Base-by-base conservation (phyloP, 495 filamentous ascomycete species). In the Penicillium bovifimosum region DNA sequence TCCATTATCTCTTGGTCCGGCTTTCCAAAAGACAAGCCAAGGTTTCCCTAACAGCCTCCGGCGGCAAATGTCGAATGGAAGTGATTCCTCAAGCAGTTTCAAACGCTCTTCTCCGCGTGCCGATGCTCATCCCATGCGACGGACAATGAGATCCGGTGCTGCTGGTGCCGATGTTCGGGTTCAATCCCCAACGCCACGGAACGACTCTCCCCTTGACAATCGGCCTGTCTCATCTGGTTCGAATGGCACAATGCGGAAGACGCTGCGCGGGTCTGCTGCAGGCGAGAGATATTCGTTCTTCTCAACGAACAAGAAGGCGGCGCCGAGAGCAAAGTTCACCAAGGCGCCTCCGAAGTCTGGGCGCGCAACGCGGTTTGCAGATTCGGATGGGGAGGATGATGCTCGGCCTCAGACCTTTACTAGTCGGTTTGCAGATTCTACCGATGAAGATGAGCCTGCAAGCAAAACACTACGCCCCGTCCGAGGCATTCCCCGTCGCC, bases 391-490 rank as follows among this genome's bases (percentile, higher is more conserved):
- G 26, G 85, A 83, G 16, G 79, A 79, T 3, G 74, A 48, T 11
- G 17, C 38, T 10, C 62, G 62, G 0, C 55, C 58, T 7, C 72
- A 58, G 13, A 43, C 50, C 28, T 87, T 86, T 60, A 75, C 70
- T 32, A 91, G 87, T 61, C 84, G 88, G 2, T 90, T 90, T 60
- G 84, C 80, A n/a, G 86, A 91, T 53, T 91, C 87, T 1, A 91
- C 88, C 60, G 87, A 91, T 56, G 86, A 88, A 34, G 84, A 86
- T 16, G 77, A 76, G 10, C 62, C 66, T 5, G 49, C 52, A 16
- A 54, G 49, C 2, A 66, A 55, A 31, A 61, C 61, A 26, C 59
- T 86, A 18, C 74, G 78, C 9, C 82, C 84, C 14, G 83, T 87
- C 6, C 77, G 86, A 31, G 81, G 81, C 9, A 88, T 87, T 35